A percentile compares a stretch with the other conserved stretches of the same genome.
These are phyloP conservation scores for Leishmania major DNA, from an alignment of 208 protist genomes.

Conservation along the genomic window DNA sequence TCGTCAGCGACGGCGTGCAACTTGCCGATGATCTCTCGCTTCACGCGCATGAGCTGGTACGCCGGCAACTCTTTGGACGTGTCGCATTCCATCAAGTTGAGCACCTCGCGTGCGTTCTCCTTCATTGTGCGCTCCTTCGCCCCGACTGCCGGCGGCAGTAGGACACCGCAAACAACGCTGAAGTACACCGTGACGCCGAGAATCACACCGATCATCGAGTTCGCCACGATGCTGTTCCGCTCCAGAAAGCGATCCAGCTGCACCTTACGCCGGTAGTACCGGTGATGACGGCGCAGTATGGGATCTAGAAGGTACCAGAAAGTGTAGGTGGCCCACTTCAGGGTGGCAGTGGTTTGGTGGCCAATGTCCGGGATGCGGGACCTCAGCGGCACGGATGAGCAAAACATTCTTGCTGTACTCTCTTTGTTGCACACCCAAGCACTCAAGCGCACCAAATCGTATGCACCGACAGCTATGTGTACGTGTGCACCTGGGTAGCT, in stretches of 20 bases:
- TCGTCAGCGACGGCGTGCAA: constrained; percentile 67
- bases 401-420: constrained; percentile 8
- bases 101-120: constrained; percentile 66
- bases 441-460: background rate
- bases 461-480: background rate
- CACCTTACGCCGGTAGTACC: constrained; percentile 74
- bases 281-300: constrained; percentile 62
- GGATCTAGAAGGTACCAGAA: constrained; percentile 85
- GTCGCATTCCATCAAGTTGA: constrained; percentile 59
- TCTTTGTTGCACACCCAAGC: background rate
- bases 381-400: constrained; percentile 9
- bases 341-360: constrained; percentile 47
- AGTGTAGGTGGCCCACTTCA: constrained; percentile 81
- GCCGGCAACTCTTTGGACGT: constrained; percentile 73
- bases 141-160: constrained; percentile 37
- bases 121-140: constrained; percentile 55
- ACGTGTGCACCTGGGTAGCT: background rate
- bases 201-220: constrained; percentile 59
- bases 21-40: constrained; percentile 73
- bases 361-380: constrained; percentile 46
- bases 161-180: constrained; percentile 30
- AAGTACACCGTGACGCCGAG: constrained; percentile 76
- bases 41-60: constrained; percentile 73
- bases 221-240: constrained; percentile 60
- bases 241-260: constrained; percentile 77